Conservation (phyloP, 2,329 filamentous ascomycete species). For the Pseudocercospora ulei region DNA sequence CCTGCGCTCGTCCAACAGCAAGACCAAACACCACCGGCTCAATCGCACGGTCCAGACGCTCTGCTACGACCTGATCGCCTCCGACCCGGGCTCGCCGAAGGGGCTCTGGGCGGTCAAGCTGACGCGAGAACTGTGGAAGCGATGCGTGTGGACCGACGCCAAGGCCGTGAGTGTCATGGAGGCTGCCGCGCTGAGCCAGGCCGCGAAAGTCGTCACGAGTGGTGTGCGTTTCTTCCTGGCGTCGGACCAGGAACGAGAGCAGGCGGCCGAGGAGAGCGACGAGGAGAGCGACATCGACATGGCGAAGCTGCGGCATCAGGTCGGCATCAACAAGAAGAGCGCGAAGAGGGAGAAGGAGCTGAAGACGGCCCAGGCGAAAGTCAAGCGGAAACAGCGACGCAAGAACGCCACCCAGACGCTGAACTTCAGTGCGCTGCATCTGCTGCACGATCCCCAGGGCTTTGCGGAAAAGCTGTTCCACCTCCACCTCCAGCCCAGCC, state of each 20-base stretch:
- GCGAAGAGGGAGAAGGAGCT: constrained; percentile 75
- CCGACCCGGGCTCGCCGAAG: constrained; percentile 73
- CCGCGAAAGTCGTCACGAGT: constrained; percentile 82
- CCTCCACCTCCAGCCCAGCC: constrained; percentile 68
- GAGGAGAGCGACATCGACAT: constrained; percentile 72
- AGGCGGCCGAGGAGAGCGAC: constrained; percentile 71
- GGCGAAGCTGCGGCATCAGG: constrained; percentile 69
- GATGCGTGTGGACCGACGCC: constrained; percentile 89
- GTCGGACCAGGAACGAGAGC: constrained; percentile 90
- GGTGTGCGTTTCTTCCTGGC: constrained; percentile 92
- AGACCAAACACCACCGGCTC: constrained; percentile 78
- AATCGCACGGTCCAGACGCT: constrained; percentile 91
- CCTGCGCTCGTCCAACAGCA: constrained; percentile 75
- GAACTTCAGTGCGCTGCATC: constrained; percentile 91
- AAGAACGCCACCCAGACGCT: constrained; percentile 78
- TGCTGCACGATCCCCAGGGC: constrained; percentile 86
- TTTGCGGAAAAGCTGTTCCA: constrained; percentile 84
- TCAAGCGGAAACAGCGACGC: constrained; percentile 75
- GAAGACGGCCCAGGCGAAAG: constrained; percentile 68
- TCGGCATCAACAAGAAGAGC: constrained; percentile 90
- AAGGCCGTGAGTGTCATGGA: constrained; percentile 98
- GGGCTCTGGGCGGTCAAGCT: constrained; percentile 94
- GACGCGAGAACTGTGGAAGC: constrained; percentile 89
- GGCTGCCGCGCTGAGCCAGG: constrained; percentile 75
- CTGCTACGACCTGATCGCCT: constrained; percentile 80